Conservation (phyloP, 73 alveolate genomes). For the Paramecium sonneborni region DNA sequence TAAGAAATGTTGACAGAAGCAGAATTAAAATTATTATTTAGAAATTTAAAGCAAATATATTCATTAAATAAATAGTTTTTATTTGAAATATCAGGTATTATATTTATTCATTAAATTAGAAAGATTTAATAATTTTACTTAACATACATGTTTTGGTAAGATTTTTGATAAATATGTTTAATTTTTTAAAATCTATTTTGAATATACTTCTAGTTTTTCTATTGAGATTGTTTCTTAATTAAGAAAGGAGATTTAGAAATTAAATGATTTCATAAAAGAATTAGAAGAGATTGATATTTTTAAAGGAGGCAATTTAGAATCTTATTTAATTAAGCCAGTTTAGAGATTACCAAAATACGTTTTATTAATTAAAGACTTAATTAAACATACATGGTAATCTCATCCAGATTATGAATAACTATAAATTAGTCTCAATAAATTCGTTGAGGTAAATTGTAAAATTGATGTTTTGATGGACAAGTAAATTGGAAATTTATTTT, state of each 20-base stretch:
- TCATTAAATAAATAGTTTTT: neutral
- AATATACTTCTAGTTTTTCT: neutral
- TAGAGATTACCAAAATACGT: slow-evolving; percentile 38
- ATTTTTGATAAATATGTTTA: neutral
- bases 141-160: neutral
- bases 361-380: neutral
- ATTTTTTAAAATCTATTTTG: slow-evolving; percentile 28
- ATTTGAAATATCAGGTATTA: slow-evolving; percentile 3
- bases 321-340: slow-evolving; percentile 22
- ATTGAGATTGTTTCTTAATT: neutral
- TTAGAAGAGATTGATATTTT: neutral
- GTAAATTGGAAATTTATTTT: neutral
- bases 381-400: slow-evolving; percentile 30
- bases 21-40: neutral
- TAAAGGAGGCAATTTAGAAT: slow-evolving; percentile 14
- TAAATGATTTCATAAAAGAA: neutral
- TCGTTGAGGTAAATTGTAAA: neutral
- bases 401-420: slow-evolving; percentile 12
- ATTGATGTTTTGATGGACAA: slow-evolving; percentile 1
- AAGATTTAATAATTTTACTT: neutral
- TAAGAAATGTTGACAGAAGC: neutral
- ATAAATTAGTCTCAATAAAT: neutral
- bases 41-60: neutral
- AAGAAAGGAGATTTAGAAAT: neutral
- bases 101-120: neutral